Conservation (phyloP, 768 basidiomycete species). For the Psilocybe azurescens region DNA sequence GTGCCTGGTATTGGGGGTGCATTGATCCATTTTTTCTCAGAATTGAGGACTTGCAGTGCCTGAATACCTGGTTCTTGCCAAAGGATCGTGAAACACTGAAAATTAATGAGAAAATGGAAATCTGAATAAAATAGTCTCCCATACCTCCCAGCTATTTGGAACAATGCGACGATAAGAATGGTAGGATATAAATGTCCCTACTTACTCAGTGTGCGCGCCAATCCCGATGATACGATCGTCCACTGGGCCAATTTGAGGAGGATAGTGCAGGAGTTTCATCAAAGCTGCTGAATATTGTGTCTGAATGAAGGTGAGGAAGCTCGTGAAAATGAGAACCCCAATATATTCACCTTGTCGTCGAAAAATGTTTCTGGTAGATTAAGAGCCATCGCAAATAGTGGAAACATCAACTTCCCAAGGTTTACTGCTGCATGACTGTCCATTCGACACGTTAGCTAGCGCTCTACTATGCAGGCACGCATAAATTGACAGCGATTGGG, state of each 20-base stretch:
- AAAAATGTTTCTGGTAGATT: conserved; percentile 79
- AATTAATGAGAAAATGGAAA: background rate
- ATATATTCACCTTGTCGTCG: conserved; percentile 67
- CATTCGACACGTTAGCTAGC: background rate
- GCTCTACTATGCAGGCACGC: too few relatives aligned
- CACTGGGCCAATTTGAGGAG: conserved; percentile 64
- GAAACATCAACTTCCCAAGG: conserved; percentile 73
- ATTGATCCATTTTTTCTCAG: conserved; percentile 79
- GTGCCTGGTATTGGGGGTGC: conserved; percentile 82
- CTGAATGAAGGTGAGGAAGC: conserved; percentile 39
- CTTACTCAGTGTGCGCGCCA: conserved; percentile 82
- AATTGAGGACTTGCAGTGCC: conserved; percentile 84
- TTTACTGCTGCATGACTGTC: conserved; percentile 39
- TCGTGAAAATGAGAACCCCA: background rate
- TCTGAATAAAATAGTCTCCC: background rate
- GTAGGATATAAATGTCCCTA: background rate
- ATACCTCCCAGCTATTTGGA: conserved; percentile 46
- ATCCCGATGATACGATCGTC: conserved; percentile 81
- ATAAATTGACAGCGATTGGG: background rate
- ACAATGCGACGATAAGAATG: background rate
- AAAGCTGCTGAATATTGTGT: conserved; percentile 79
- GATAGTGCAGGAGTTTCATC: conserved; percentile 84
- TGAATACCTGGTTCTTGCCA: conserved; percentile 78
- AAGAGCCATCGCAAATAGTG: conserved; percentile 84
- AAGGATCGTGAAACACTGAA: conserved; percentile 85